phyloP scores from a whole-genome alignment of 768 basidiomycete genomes.

The Russula abietina region DNA sequence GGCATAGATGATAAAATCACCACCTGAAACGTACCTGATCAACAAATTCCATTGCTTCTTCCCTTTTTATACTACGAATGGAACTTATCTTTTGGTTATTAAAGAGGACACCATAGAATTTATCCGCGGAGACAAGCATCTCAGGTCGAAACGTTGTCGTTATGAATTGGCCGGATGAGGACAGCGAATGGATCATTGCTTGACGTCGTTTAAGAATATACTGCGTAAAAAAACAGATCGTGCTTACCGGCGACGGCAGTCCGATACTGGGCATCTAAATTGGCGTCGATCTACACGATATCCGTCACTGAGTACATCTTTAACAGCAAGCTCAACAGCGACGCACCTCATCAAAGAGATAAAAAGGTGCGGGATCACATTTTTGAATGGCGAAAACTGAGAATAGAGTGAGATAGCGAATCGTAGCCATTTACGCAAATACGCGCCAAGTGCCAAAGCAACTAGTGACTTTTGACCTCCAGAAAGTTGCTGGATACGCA shows the following conservation, averaged over 20 bases:
- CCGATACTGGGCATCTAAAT: slow-evolving; percentile 94
- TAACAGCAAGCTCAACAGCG: background rate
- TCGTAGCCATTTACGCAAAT: background rate
- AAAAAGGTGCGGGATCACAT: slow-evolving; percentile 98
- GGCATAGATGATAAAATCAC: background rate
- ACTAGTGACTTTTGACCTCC: slow-evolving; percentile 98
- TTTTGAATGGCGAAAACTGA: slow-evolving; percentile 97
- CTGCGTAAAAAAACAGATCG: background rate
- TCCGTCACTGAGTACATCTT: background rate
- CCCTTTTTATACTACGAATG: slow-evolving; percentile 78
- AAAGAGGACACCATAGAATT: slow-evolving; percentile 96
- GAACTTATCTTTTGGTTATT: slow-evolving; percentile 93
- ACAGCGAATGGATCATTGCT: slow-evolving; percentile 93
- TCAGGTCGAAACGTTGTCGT: slow-evolving; percentile 98
- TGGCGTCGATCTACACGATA: slow-evolving; percentile 78
- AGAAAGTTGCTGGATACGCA: slow-evolving; percentile 93
- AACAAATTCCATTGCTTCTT: slow-evolving; percentile 92
- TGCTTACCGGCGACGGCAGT: slow-evolving; percentile 88
- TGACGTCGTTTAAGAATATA: background rate
- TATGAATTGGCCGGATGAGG: slow-evolving; percentile 89
- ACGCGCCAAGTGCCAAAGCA: slow-evolving; percentile 80
- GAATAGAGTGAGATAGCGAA: slow-evolving; percentile 11
- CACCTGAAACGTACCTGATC: slow-evolving; percentile 55
- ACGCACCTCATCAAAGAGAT: slow-evolving; percentile 91
- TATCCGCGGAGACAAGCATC: slow-evolving; percentile 92